Base-by-base conservation (phyloP, 352 stramenopile genomes). In the Globisporangium splendens region DNA sequence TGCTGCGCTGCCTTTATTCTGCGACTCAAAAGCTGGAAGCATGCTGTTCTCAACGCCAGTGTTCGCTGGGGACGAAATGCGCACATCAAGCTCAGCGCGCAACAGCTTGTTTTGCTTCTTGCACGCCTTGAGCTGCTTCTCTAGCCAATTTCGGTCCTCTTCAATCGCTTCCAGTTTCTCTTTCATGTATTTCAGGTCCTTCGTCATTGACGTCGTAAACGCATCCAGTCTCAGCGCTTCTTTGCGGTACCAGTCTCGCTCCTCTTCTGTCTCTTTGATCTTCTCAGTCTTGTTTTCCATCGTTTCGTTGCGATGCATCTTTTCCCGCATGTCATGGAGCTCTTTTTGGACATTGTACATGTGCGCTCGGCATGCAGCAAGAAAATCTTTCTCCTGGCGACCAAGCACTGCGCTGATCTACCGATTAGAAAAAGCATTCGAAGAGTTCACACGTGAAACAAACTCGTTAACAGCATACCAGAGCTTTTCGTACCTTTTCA, bases 281-380 rank as follows among this genome's bases (percentile, higher is more conserved):
- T 97, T 96, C 62, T 93, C 84, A 0, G 72, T 89, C 62, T 93
- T 93, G 75, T 91, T 93, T 58, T 91, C 81, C 1, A 86, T 65
- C 1, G 81, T 91, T 60, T 96, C 91, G 54, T 97, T 97, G 47
- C 88, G 80, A 59, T 94, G 79, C 54, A 97, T 80, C 61, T 88
- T 89, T 54, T 96, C 86, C 22, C 93, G 86, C 61, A 95, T 88
- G 41, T 97, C 88, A 33, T 97, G 87, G 11, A 98, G 78, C 62
- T 98, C 92, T 63, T 97, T 96, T 65, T 98, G 92, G 10, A 98
- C 91, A 38, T 90, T 97, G 73, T 97, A 98, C 92, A 98, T 98
- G 66, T 98, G 92, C 11, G 91, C 88, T n/a, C 92, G 83, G 54
- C 98, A 98, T 1, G 92, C 92, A 15, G 88, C 86, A 11, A 98